Conservation (phyloP, 352 stramenopile genomes). For the Pythium grandisporangium region DNA sequence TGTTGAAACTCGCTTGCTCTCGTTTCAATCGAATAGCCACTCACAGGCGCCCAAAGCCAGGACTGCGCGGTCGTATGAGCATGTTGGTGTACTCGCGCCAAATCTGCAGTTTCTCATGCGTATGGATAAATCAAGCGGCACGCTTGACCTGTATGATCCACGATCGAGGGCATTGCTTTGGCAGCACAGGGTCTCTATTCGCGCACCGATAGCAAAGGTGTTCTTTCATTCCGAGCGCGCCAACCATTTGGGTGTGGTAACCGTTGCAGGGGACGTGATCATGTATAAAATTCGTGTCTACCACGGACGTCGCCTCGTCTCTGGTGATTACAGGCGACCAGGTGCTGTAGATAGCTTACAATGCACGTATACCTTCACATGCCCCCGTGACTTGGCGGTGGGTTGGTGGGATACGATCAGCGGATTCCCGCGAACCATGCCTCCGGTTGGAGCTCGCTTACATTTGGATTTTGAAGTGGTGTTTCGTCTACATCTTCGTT, state of each 20-base stretch:
- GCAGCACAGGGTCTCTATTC: slow-evolving; percentile 8
- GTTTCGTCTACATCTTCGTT: neutral
- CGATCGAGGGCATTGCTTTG: slow-evolving; percentile 2
- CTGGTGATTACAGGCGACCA: slow-evolving; percentile 10
- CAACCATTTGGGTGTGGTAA: slow-evolving; percentile 7
- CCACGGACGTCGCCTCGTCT: slow-evolving; percentile 9
- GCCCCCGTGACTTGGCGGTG: neutral
- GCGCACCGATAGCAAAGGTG: slow-evolving; percentile 1
- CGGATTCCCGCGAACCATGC: neutral
- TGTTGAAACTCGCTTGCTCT: slow-evolving; percentile 10
- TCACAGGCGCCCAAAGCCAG: neutral
- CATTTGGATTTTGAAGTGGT: slow-evolving; percentile 13
- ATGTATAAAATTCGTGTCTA: slow-evolving; percentile 14
- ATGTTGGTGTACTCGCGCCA: neutral
- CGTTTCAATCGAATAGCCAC: slow-evolving; percentile 8
- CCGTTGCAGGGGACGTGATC: neutral
- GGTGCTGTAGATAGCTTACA: neutral
- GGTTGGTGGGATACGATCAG: neutral
- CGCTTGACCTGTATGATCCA: slow-evolving; percentile 7
- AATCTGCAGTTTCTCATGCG: slow-evolving; percentile 11
- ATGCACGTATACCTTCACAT: slow-evolving; percentile 1
- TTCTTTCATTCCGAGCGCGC: slow-evolving; percentile 14
- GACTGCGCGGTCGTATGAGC: neutral
- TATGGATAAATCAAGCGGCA: slow-evolving; percentile 3
- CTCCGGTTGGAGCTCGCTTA: slow-evolving; percentile 3